Base-by-base conservation (phyloP, 2,329 filamentous ascomycete species). In the Daldinia sp. region DNA sequence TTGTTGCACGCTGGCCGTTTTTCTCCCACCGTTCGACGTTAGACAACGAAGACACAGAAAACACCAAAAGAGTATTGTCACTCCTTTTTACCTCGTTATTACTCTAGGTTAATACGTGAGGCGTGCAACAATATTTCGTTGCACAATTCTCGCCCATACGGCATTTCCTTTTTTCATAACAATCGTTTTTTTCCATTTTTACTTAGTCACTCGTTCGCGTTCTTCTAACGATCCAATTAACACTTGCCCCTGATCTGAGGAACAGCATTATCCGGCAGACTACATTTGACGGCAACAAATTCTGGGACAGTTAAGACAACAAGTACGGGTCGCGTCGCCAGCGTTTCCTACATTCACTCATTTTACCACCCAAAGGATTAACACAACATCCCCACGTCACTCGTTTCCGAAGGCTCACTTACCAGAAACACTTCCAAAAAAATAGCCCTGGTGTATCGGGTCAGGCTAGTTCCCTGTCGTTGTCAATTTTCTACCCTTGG, bases 241-340 rank as follows among this genome's bases (percentile, higher is more conserved):
- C 65, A 58, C 68, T 59, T 64, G 55, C 74, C 74, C 75, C 75
- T 77, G 74, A 77, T 76, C 74, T 67, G 74, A 76, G 71, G 66
- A 70, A 70, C 65, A 76, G 71, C 72, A 73, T 69, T 71, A 68
- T 70, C 63, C 67, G 70, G 71, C 72, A 69, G 65, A 56, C 62
- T 70, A 74, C 69, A 69, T 75, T 73, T 74, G 65, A 78, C 76
- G 68, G 55, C 46, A 72, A 60, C 62, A 65, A 63, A 46, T 65
- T 73, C 72, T 60, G 72, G 68, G 54, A 70, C 71, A 67, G 58
- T 69, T 67, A 71, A 71, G 68, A 69, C 51, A 73, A 56, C 53
- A 58, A 63, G 63, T 70, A 64, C 62, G 57, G 74, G 74, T 73
- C 62, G 46, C 63, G 69, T 67, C 65, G 70, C 68, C 57, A 70